Conservation (phyloP, 768 basidiomycete genomes). For the Lentinula sp. region DNA sequence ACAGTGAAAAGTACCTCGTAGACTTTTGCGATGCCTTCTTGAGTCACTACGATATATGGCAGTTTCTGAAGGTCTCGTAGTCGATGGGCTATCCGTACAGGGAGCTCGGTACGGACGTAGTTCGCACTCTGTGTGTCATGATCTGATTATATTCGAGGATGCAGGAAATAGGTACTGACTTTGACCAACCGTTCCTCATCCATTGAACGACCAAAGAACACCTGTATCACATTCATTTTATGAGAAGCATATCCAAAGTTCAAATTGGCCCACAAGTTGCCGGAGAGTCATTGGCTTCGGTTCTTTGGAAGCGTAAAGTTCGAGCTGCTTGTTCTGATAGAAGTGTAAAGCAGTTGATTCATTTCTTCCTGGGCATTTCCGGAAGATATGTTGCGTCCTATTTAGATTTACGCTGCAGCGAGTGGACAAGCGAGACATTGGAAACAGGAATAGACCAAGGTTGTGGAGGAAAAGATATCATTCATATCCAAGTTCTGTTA, state of each 20-base stretch:
- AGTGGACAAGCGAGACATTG: conserved; percentile 3
- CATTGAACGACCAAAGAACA: conserved; percentile 84
- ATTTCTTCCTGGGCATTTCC: neutral
- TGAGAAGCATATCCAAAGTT: neutral
- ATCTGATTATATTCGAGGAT: neutral
- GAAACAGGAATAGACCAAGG: neutral
- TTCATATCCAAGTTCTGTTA: neutral
- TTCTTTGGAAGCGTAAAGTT: conserved; percentile 71
- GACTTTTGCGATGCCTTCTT: conserved; percentile 76
- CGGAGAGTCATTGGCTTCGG: conserved; percentile 69
- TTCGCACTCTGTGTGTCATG: conserved; percentile 57
- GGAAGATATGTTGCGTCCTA: neutral
- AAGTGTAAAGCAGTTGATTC: conserved; percentile 51
- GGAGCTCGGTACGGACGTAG: conserved; percentile 85
- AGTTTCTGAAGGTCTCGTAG: conserved; percentile 81
- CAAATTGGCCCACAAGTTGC: conserved; percentile 54
- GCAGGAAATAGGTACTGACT: conserved; percentile 29
- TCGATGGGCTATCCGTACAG: conserved; percentile 83
- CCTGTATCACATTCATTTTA: conserved; percentile 31
- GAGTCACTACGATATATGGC: conserved; percentile 82
- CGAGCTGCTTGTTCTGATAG: conserved; percentile 79
- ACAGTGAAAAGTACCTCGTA: conserved; percentile 51
- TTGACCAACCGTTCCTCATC: conserved; percentile 73
- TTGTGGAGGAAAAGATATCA: neutral
- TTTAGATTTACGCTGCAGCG: neutral